A percentile compares a stretch with the other conserved stretches of the same genome.
phyloP scores from a whole-genome alignment of 2,329 filamentous ascomycete species.

The Coleophoma cylindrospora region DNA sequence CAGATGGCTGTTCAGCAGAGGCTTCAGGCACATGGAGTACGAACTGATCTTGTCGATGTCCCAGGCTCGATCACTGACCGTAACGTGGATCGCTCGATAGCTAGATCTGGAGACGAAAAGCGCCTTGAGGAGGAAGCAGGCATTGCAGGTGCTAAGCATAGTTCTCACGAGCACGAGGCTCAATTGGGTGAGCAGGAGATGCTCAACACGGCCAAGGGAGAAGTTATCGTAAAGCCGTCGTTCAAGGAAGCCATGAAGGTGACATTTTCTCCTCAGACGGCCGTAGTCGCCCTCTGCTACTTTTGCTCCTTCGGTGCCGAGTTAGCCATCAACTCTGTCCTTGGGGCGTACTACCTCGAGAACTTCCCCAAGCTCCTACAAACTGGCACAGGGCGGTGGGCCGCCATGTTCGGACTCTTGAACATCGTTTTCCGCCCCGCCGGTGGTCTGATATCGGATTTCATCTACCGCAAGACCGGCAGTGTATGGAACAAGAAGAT shows the following conservation, averaged over 20 bases:
- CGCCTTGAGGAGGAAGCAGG: slow-evolving; percentile 30
- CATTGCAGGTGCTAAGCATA: slow-evolving; percentile 30
- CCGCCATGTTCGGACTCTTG: slow-evolving; percentile 71
- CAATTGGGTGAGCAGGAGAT: slow-evolving; percentile 44
- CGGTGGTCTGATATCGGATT: slow-evolving; percentile 53
- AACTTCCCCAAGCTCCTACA: slow-evolving; percentile 54
- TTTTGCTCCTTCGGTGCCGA: slow-evolving; percentile 60
- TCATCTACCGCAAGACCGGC: slow-evolving; percentile 23
- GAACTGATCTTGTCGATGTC: slow-evolving; percentile 42
- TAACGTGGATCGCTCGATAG: slow-evolving; percentile 11
- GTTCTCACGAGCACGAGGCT: slow-evolving; percentile 37
- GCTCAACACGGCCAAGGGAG: slow-evolving; percentile 47
- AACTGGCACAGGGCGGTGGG: slow-evolving; percentile 55
- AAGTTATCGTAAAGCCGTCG: slow-evolving; percentile 51
- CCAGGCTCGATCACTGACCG: slow-evolving; percentile 43
- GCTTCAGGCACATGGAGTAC: slow-evolving; percentile 38
- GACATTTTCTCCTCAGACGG: slow-evolving; percentile 46
- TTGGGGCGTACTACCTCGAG: slow-evolving; percentile 53
- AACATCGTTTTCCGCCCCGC: slow-evolving; percentile 64
- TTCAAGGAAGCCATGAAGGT: slow-evolving; percentile 40
- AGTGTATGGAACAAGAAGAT: slow-evolving; percentile 61
- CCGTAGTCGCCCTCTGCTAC: slow-evolving; percentile 52
- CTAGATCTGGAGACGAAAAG: slow-evolving; percentile 5
- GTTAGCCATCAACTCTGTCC: slow-evolving; percentile 55
- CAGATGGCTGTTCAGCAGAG: slow-evolving; percentile 51